Evolutionary conservation across 2,329 filamentous ascomycete genomes (phyloP), one percentile per base, ranked within the genome.

Genomic region (Fusarium sp.): DNA sequence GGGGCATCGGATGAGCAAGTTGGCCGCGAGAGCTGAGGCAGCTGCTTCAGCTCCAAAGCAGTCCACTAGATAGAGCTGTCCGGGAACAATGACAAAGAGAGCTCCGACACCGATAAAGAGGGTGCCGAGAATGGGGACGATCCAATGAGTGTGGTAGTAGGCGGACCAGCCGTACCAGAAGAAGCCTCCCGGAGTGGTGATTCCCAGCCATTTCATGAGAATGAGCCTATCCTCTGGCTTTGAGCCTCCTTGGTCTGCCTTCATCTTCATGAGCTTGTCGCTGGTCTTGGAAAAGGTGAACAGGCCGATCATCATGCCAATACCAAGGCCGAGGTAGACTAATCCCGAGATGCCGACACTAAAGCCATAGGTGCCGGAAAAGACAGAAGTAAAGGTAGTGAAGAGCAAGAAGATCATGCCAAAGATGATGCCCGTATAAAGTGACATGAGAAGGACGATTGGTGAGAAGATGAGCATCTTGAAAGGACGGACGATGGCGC

Each of bases 101-200:
- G 63, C 60, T 0, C 88, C 88, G 1, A 86, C 79, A 0, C 88
- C 87, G 60, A 91, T 85, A 3, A 89, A 81, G 0, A 81, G 79
- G 0, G 87, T 88, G 5, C 89, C 90, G 27, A 90, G 84, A 54
- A 91, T 89, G 0, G 89, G 89, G 4, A 89, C 84, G 38, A 91
- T 88, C 88, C 89, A 91, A 75, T 89, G 87, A 0, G 84, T 81
- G 1, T 84, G 76, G 45, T 85, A 83, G 32, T 90, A 82, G 0
- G 88, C 86, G 2, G 85, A 82, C 90, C 90, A 91, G 43, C 90
- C 90, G 77, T 91, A 91, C 78, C 87, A 85, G 70, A 90, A 86
- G 0, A 91, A 82, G 0, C 88, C 86, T 3, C 86, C 72, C 0
- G 90, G 89, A 1, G 91, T 85, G 38, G 90, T 82, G 3, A 90